Percentiles rank a stretch among this genome's conserved stretches.
These are phyloP conservation scores for Cryptosporidium bovis DNA, from an alignment of 169 alveolate species.

Conservation along the genomic window DNA sequence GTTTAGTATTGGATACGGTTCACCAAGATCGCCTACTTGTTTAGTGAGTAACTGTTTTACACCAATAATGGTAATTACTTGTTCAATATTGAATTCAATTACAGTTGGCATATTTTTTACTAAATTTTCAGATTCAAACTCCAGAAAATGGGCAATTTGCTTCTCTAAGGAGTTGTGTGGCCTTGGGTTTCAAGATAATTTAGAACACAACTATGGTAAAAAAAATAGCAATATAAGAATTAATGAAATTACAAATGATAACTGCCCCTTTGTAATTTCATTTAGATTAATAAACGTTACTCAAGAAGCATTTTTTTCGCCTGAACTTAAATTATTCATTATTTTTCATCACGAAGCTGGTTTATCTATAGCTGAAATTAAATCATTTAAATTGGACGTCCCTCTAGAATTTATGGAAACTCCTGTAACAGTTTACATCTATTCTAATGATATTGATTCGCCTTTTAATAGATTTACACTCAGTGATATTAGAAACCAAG, in stretches of 20 bases:
- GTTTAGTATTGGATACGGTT: constrained; percentile 81
- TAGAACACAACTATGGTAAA: background rate
- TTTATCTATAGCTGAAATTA: constrained; percentile 75
- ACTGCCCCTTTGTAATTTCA: constrained; percentile 73
- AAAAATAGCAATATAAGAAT: constrained; percentile 7
- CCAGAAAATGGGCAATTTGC: constrained; percentile 78
- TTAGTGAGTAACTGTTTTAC: constrained; percentile 74
- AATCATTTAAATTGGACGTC: constrained; percentile 76
- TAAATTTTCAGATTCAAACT: constrained; percentile 79
- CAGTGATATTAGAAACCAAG: constrained; percentile 76
- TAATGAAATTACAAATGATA: constrained; percentile 12
- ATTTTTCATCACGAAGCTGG: constrained; percentile 67
- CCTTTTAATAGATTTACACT: constrained; percentile 76
- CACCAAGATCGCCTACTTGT: constrained; percentile 81
- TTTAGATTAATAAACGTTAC: constrained; percentile 79
- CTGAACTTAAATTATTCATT: constrained; percentile 76
- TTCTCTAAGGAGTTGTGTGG: constrained; percentile 76
- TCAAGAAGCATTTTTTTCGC: constrained; percentile 77
- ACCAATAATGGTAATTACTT: constrained; percentile 76
- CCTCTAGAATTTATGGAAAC: constrained; percentile 80
- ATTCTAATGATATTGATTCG: constrained; percentile 67
- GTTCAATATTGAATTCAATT: constrained; percentile 76
- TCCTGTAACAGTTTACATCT: constrained; percentile 79
- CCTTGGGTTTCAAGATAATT: constrained; percentile 36
- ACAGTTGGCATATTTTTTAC: constrained; percentile 79